Evolutionary conservation across 2,329 filamentous ascomycete genomes (phyloP), one percentile per base, ranked within the genome.

Genomic region (Aspergillus amoenus): DNA sequence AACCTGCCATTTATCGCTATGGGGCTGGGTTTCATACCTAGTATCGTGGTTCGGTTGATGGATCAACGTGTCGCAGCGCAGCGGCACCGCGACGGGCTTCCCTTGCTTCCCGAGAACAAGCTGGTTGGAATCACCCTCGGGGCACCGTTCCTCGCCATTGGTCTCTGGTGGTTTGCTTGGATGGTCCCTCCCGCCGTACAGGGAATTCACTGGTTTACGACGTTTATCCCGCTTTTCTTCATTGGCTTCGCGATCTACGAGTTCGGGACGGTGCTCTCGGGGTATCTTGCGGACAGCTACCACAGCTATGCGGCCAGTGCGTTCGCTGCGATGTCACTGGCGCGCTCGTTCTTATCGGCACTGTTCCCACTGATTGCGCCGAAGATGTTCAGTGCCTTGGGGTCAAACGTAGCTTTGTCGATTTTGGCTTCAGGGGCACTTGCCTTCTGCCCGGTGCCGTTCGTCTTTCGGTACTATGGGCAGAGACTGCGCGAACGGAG

Each of bases 181-280:
- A 81, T 79, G 1, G 73, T 81, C 3, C 79, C 81, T 0, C 79
- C 78, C 0, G 61, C 62, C 3, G 61, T 71, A 1, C 57, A 63
- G 13, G 41, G 59, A 18, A 57, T 73, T 0, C 71, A 71, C 22
- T 79, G 77, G 73, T 67, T 78, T 7, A 71, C 76, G 2, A 73
- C 77, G 3, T 73, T 75, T 4, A 48, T 76, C 0, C 70, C 75
- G 0, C 70, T 82, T 2, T 64, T 78, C 0, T 65, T 78, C 3
- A 70, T 81, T 8, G 81, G 80, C 0, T 82, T 78, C 64, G 77
- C 77, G 0, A 62, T 78, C 22, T 81, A 80, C 15, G 80, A 82
- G 56, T 73, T 81, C 43, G 75, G 75, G 17, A 74, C 68, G 4
- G 68, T 73, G 4, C 62, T 81, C 0, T 70, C 72, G 1, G 77